Base-by-base conservation (phyloP, 1,284 basidiomycete species). In the Cerrena zonata region DNA sequence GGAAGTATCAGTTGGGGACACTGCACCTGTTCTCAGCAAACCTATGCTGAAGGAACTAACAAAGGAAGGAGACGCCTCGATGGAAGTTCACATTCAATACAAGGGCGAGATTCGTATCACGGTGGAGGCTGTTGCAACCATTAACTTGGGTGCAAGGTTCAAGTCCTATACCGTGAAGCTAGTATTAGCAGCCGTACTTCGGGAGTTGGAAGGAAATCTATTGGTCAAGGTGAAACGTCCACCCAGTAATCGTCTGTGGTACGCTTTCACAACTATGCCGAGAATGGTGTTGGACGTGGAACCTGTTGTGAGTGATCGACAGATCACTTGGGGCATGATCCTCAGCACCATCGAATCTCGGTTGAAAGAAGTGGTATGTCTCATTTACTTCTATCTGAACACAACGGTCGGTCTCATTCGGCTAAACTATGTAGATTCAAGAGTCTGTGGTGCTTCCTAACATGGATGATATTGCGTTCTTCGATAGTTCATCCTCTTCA, bases 1-100 rank as follows among this genome's bases (percentile, higher is more conserved):
- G 22, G 89, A 95, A 58, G 94, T 96, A 48, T 89, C 90, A 44
- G 84, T 97, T 36, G 95, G 95, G 10, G 82, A 85, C 57, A 83
- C 76, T 34, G 80, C 91, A 0, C 92, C 89, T 12, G 87, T 83
- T 51, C 76, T 95, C 54, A 91, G 87, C 73, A 94, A 95, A 58
- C 95, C 95, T 1, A 97, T 98, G 94, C 77, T 99, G 52, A 98
- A 98, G 71, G 90, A 95, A 59, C 80, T 97, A 49, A 94, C 91
- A 1, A 84, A 85, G 54, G 91, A 95, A 55, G 95, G 96, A 18
- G 90, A 95, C 57, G 91, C 93, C 0, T 79, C 89, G 10, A 78
- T 98, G 65, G 94, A 97, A 61, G 80, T 94, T 5, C 86, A 89
- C 54, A 66, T 96, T 15, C 79, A 80, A 13, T 80, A 95, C 71